Evolutionary conservation across 441 rosid species (phyloP).

Genomic region (Arabidopsis lyrata): DNA sequence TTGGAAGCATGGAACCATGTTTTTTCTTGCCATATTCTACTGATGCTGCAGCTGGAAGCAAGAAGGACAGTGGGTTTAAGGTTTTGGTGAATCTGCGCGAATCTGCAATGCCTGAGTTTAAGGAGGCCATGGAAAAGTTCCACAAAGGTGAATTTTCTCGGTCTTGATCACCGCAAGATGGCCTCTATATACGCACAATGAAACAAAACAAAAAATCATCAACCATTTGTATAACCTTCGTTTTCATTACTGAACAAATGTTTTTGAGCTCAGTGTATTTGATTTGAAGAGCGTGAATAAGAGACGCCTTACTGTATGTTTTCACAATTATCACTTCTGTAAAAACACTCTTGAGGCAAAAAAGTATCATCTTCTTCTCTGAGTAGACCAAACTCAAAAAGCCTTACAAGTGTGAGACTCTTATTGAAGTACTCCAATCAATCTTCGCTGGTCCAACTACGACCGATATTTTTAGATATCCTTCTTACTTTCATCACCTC

Average conservation of each 20-base stretch:
- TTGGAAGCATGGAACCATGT: slow-evolving; percentile 85
- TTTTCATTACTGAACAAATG: slow-evolving; percentile 34
- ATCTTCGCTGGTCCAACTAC: slow-evolving; percentile 59
- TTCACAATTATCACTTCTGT: slow-evolving; percentile 4
- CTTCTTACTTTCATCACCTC: slow-evolving; percentile 73
- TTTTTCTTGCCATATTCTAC: slow-evolving; percentile 80
- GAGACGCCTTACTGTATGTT: slow-evolving; percentile 15
- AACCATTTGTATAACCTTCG: slow-evolving; percentile 32
- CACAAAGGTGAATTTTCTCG: slow-evolving; percentile 47
- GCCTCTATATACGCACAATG: not conserved
- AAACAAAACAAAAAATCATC: slow-evolving; percentile 17
- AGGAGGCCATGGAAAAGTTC: slow-evolving; percentile 69
- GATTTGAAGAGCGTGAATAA: slow-evolving; percentile 18
- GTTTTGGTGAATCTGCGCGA: slow-evolving; percentile 69
- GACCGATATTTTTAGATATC: slow-evolving; percentile 63
- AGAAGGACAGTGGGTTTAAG: slow-evolving; percentile 71
- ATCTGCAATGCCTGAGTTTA: slow-evolving; percentile 58
- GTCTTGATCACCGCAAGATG: slow-evolving; percentile 26
- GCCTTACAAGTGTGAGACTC: not conserved
- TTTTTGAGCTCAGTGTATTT: slow-evolving; percentile 23
- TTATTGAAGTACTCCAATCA: not conserved
- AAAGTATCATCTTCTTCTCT: slow-evolving; percentile 13
- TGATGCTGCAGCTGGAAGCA: slow-evolving; percentile 51
- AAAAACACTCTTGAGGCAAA: not conserved
- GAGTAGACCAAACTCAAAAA: not conserved